These are phyloP conservation scores for Leptodontidium sp. DNA, from an alignment of 2,329 filamentous ascomycete genomes.

Conservation along the genomic window DNA sequence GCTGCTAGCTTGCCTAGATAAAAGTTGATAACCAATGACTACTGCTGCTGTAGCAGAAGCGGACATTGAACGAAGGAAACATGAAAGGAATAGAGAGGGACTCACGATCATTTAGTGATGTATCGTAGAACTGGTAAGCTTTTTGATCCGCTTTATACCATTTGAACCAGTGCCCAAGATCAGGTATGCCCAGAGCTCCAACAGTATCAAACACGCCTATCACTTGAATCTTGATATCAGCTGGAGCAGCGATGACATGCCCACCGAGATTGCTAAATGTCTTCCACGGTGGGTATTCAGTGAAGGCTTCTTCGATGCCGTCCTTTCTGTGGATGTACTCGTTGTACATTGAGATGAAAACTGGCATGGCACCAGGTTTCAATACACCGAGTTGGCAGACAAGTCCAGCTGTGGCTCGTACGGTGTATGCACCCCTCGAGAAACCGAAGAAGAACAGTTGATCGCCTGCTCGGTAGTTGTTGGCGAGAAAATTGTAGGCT, in stretches of 20 bases:
- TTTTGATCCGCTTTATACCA: slow-evolving; percentile 24
- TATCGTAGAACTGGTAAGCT: slow-evolving; percentile 53
- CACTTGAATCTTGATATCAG: slow-evolving; percentile 27
- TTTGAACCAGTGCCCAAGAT: slow-evolving; percentile 18
- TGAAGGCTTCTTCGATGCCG: slow-evolving; percentile 17
- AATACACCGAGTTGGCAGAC: slow-evolving; percentile 49
- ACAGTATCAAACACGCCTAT: slow-evolving; percentile 36
- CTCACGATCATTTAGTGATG: slow-evolving; percentile 39
- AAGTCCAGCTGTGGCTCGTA: slow-evolving; percentile 47
- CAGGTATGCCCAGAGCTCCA: slow-evolving; percentile 20
- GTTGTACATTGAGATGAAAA: slow-evolving; percentile 19
- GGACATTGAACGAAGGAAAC: neutral
- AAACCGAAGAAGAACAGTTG: slow-evolving; percentile 45
- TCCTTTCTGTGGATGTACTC: slow-evolving; percentile 8
- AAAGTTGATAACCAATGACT: neutral
- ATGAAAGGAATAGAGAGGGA: slow-evolving; percentile 4
- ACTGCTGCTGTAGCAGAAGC: neutral
- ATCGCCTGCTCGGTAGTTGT: slow-evolving; percentile 25
- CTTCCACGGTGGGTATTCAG: neutral
- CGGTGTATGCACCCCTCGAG: slow-evolving; percentile 51
- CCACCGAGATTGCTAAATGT: slow-evolving; percentile 11
- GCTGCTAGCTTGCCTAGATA: neutral
- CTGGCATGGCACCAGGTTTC: slow-evolving; percentile 35
- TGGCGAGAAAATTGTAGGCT: slow-evolving; percentile 53
- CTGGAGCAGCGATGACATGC: neutral